Conservation (phyloP, 78 protist genomes). For the Protostelium mycophagum region DNA sequence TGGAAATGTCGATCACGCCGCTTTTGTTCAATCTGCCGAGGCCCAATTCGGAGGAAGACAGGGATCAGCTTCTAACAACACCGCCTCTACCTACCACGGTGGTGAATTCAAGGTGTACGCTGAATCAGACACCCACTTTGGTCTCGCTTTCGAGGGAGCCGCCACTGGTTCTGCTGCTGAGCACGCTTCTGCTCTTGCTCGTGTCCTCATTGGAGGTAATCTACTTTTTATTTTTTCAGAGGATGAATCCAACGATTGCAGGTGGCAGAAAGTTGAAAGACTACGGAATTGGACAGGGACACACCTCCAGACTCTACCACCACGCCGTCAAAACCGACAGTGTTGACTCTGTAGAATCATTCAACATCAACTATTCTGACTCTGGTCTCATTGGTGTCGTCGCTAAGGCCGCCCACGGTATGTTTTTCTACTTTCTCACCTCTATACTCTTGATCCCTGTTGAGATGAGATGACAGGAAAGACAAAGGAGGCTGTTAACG, state of each 20-base stretch:
- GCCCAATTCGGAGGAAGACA: neutral
- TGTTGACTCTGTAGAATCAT: neutral
- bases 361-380: neutral
- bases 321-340: neutral
- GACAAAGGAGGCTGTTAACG: neutral
- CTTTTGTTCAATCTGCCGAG: neutral
- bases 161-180: neutral
- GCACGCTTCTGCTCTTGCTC: neutral
- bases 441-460: no score
- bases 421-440: neutral
- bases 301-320: neutral
- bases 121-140: neutral
- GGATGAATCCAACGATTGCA: neutral
- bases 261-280: neutral
- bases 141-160: neutral
- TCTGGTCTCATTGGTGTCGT: neutral
- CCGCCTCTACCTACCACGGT: neutral
- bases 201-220: neutral
- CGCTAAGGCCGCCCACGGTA: neutral
- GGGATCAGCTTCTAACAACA: neutral
- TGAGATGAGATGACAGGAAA: no score
- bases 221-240: no score
- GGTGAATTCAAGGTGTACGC: neutral
- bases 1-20: neutral
- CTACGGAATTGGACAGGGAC: neutral